Conservation (phyloP, 2,329 filamentous ascomycete genomes). For the Sclerotinia borealis region DNA sequence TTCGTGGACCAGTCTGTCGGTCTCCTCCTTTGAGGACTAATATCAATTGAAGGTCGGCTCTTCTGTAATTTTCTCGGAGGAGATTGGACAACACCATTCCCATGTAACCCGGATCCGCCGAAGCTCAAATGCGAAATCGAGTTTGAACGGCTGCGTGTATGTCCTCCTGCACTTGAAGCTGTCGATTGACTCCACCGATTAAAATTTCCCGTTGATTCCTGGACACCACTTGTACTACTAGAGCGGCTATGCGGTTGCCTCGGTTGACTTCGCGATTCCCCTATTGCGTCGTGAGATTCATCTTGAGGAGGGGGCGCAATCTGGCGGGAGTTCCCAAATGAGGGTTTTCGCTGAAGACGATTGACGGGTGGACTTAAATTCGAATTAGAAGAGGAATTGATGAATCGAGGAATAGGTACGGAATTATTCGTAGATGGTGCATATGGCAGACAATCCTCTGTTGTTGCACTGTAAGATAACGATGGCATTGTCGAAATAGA, state of each 20-base stretch:
- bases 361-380: slow-evolving; percentile 2
- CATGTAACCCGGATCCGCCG: slow-evolving; percentile 29
- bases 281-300: slow-evolving; percentile 10
- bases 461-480: slow-evolving; percentile 13
- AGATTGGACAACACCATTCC: slow-evolving; percentile 21
- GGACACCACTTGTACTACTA: slow-evolving; percentile 8
- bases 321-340: slow-evolving; percentile 10
- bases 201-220: slow-evolving; percentile 42
- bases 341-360: slow-evolving; percentile 6
- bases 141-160: slow-evolving; percentile 12
- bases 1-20: slow-evolving; percentile 17
- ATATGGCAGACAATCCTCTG: slow-evolving; percentile 10
- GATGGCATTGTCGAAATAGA: slow-evolving; percentile 9
- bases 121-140: slow-evolving; percentile 11
- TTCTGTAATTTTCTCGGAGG: slow-evolving; percentile 27
- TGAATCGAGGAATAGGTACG: background rate
- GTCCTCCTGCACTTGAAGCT: slow-evolving; percentile 39
- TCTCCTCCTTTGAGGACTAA: slow-evolving; percentile 18
- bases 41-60: slow-evolving; percentile 22
- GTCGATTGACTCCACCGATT: slow-evolving; percentile 51
- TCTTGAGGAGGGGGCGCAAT: slow-evolving; percentile 11
- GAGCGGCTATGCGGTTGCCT: slow-evolving; percentile 28
- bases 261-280: slow-evolving; percentile 24
- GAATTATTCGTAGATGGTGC: background rate
- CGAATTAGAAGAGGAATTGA: background rate